Conservation (phyloP, 805 yeast species). For the Suhomyces vadensis region DNA sequence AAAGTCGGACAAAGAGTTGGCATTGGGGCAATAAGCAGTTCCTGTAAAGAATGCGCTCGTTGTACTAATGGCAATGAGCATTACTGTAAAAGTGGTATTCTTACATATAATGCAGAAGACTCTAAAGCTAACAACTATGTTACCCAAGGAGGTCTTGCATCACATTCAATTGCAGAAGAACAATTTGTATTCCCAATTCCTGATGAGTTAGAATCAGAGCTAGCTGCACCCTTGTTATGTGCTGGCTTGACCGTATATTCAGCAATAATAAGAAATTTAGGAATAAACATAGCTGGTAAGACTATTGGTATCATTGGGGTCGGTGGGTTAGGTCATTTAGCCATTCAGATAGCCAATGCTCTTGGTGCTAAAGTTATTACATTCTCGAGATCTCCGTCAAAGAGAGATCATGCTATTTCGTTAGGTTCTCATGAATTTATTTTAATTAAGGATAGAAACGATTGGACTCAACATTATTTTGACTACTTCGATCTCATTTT, state of each 20-base stretch:
- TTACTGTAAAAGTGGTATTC: slow-evolving; percentile 34
- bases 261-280: slow-evolving; percentile 52
- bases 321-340: slow-evolving; percentile 61
- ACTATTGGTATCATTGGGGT: slow-evolving; percentile 56
- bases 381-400: slow-evolving; percentile 51
- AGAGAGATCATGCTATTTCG: slow-evolving; percentile 49
- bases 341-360: slow-evolving; percentile 56
- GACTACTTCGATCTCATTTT: slow-evolving; percentile 52
- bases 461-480: slow-evolving; percentile 38
- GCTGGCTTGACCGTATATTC: slow-evolving; percentile 76
- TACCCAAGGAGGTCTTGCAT: slow-evolving; percentile 70
- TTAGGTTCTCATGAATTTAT: slow-evolving; percentile 56
- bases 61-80: slow-evolving; percentile 27
- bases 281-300: slow-evolving; percentile 43
- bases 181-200: slow-evolving; percentile 67
- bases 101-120: slow-evolving; percentile 26
- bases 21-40: slow-evolving; percentile 66
- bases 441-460: slow-evolving; percentile 52
- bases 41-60: slow-evolving; percentile 47
- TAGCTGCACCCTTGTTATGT: slow-evolving; percentile 73
- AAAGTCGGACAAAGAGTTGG: slow-evolving; percentile 78
- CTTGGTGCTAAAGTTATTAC: slow-evolving; percentile 62
- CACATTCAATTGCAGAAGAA: slow-evolving; percentile 64
- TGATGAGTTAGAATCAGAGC: slow-evolving; percentile 40
- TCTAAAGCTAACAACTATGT: slow-evolving; percentile 44